These are phyloP conservation scores for Solanum chaucha DNA, from an alignment of 257 asterid species.

Conservation along the genomic window DNA sequence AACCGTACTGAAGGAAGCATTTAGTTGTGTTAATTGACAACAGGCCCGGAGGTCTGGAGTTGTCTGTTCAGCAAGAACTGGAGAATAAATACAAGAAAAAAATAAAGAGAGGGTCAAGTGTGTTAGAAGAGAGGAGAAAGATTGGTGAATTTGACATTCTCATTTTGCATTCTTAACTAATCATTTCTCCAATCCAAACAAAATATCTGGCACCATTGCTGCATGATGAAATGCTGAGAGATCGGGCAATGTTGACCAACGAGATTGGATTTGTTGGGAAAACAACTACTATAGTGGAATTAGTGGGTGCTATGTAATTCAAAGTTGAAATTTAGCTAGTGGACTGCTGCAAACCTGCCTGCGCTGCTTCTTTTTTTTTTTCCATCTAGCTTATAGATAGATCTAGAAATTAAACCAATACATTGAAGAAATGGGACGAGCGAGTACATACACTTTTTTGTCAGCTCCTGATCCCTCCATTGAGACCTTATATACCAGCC, in stretches of 20 bases:
- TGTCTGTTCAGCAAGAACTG: neutral
- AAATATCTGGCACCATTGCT: neutral
- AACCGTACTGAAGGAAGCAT: neutral
- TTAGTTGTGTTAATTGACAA: neutral
- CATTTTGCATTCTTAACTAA: neutral
- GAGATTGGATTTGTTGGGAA: neutral
- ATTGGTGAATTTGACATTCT: neutral
- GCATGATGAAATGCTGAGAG: neutral
- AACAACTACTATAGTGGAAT: neutral
- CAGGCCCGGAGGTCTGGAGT: neutral
- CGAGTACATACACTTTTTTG: slow-evolving; percentile 45
- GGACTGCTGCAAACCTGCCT: neutral
- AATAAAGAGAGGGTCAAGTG: neutral
- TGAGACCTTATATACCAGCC: slow-evolving; percentile 68
- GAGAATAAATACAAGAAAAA: neutral
- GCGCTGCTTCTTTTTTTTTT: neutral
- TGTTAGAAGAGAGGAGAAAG: neutral
- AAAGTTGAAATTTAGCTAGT: neutral
- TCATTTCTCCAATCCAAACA: neutral
- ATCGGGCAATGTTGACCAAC: neutral
- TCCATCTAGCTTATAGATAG: neutral
- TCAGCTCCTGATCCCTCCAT: slow-evolving; percentile 31
- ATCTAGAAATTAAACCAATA: neutral
- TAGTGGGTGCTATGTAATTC: neutral
- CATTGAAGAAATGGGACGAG: neutral